These are phyloP conservation scores for Globisporangium rhizosaccharum DNA, from an alignment of 352 stramenopile species.

Conservation along the genomic window DNA sequence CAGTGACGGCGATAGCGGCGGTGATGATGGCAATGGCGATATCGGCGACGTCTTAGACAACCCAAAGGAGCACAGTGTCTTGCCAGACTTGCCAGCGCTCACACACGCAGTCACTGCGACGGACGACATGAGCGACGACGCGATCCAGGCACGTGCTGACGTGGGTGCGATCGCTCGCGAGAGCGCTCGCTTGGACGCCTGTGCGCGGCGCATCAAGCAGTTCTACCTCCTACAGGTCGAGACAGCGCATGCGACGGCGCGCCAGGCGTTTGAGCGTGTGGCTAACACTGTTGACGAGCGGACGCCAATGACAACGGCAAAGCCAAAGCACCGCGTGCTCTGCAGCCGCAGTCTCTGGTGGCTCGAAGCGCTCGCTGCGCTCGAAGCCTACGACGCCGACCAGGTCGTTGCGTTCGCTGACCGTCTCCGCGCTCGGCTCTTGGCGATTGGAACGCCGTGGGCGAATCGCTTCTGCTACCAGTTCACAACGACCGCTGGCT, in stretches of 20 bases:
- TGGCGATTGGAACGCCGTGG: slow-evolving; percentile 41
- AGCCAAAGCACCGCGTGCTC: slow-evolving; percentile 15
- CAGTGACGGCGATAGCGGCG: neutral
- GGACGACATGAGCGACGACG: slow-evolving; percentile 8
- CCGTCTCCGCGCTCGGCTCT: slow-evolving; percentile 38
- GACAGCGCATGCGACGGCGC: slow-evolving; percentile 18
- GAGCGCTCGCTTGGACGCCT: slow-evolving; percentile 28
- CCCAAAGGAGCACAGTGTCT: slow-evolving; percentile 38
- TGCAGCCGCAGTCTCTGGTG: slow-evolving; percentile 44
- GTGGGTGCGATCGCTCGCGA: slow-evolving; percentile 25
- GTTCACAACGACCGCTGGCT: slow-evolving; percentile 36
- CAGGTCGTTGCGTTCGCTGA: slow-evolving; percentile 26
- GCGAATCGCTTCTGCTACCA: slow-evolving; percentile 32
- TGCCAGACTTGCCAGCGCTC: slow-evolving; percentile 35
- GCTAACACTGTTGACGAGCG: slow-evolving; percentile 8
- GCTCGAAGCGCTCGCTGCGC: slow-evolving; percentile 29
- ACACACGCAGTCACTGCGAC: slow-evolving; percentile 17
- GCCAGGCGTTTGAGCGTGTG: slow-evolving; percentile 16
- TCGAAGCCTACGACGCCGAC: slow-evolving; percentile 21
- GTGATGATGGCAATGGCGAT: neutral
- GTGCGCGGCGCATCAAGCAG: slow-evolving; percentile 23
- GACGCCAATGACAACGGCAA: neutral
- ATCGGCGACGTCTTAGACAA: slow-evolving; percentile 3
- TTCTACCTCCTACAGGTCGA: slow-evolving; percentile 51
- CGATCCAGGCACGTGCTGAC: neutral